A percentile compares a stretch with the other conserved stretches of the same genome.
These are phyloP conservation scores for Ricinus communis DNA, from an alignment of 345 rosid species.

Conservation along the genomic window DNA sequence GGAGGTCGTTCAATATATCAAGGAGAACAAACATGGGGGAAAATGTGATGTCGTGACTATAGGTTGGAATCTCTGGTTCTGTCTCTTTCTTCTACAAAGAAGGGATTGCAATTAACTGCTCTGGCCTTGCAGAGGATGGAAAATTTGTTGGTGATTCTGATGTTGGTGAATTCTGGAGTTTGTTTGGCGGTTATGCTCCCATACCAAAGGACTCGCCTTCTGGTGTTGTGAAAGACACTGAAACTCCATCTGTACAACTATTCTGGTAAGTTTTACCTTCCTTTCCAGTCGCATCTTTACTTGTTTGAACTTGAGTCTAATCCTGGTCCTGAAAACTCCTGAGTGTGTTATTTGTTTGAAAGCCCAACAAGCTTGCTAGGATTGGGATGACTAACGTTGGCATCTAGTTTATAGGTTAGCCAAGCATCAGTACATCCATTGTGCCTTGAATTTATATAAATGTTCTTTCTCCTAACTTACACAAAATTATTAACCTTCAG, in stretches of 20 bases:
- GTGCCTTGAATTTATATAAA: neutral
- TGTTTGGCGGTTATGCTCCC: slow-evolving; percentile 87
- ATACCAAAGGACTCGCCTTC: slow-evolving; percentile 61
- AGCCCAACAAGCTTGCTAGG: neutral
- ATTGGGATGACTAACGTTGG: neutral
- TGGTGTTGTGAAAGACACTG: slow-evolving; percentile 34
- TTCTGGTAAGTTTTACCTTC: slow-evolving; percentile 51
- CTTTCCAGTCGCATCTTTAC: neutral
- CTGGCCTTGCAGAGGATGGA: slow-evolving; percentile 71
- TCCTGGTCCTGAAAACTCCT: neutral
- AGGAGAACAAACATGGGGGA: slow-evolving; percentile 70
- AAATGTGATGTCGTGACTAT: slow-evolving; percentile 78
- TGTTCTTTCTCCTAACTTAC: neutral
- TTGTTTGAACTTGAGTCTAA: slow-evolving; percentile 5
- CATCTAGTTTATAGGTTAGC: neutral
- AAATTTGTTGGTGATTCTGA: slow-evolving; percentile 80
- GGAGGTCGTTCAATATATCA: slow-evolving; percentile 78
- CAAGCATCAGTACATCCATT: neutral
- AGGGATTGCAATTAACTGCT: slow-evolving; percentile 19
- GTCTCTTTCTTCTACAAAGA: neutral
- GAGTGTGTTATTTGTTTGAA: slow-evolving; percentile 4
- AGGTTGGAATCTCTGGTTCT: slow-evolving; percentile 42
- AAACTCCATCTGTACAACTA: slow-evolving; percentile 40
- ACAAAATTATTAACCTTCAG: neutral
- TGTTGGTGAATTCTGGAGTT: slow-evolving; percentile 88